Conservation (phyloP, 2,329 filamentous ascomycete species). For the Ascochyta viciae-villosae region DNA sequence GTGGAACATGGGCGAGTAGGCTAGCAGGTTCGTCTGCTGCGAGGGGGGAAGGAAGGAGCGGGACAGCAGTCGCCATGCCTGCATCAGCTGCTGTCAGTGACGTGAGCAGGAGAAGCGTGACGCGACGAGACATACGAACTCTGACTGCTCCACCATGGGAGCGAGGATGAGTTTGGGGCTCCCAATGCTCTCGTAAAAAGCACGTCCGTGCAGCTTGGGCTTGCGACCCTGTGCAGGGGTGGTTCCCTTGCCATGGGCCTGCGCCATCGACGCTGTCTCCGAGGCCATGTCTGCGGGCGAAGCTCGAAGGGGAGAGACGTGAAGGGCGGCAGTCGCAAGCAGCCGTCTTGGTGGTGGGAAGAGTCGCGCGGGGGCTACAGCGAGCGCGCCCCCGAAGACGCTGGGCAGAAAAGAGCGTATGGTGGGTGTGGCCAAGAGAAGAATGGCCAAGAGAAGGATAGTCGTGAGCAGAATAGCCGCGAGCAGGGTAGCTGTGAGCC, state of each 20-base stretch:
- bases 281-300: constrained; percentile 21
- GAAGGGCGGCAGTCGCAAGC: constrained; percentile 1
- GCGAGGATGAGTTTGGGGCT: constrained; percentile 90
- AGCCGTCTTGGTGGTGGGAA: constrained; percentile 15
- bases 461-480: too few species aligned
- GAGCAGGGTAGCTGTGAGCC: neutral
- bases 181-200: constrained; percentile 94
- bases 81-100: constrained; percentile 16
- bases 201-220: constrained; percentile 77
- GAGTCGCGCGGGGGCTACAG: constrained; percentile 21
- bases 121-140: constrained; percentile 74
- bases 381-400: constrained; percentile 32
- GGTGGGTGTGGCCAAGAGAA: constrained; percentile 4
- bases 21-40: constrained; percentile 68
- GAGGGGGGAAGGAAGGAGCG: constrained; percentile 80
- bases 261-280: constrained; percentile 16
- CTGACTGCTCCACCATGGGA: constrained; percentile 98
- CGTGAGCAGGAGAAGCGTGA: neutral
- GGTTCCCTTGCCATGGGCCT: constrained; percentile 19
- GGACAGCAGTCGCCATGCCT: constrained; percentile 98
- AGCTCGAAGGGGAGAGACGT: too few species aligned
- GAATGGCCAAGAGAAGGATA: accelerated
- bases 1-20: constrained; percentile 97
- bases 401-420: constrained; percentile 28
- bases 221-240: constrained; percentile 20